Base-by-base conservation (phyloP, 345 rosid genomes). In the Populus davidiana region DNA sequence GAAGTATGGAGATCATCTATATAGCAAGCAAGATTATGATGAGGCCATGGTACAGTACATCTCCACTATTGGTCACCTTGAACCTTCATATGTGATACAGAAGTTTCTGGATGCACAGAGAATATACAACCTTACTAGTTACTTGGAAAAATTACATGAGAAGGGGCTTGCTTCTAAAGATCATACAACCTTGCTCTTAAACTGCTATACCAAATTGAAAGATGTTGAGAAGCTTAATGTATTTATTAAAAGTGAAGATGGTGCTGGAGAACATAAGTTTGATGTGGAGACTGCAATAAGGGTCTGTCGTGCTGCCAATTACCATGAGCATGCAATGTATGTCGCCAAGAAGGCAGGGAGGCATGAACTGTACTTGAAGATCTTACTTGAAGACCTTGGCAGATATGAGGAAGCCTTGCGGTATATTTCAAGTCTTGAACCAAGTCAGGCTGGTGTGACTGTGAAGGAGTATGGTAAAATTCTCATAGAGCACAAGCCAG, bases 151-250 rank as follows among this genome's bases (percentile, higher is more conserved):
- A 75, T 85, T 96, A 79, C 98, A 93, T 79, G 96, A 92, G 90
- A 96, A 96, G 80, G 98, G 99, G 39, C 86, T 96, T 81, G 97
- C 98, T 83, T 96, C 97, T n/a, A 96, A 96, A 84, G 97, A 96
- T 86, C 99, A 96, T 83, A 96, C 99, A 1, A 96, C 99, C 43
- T 93, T 93, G 83, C 90, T 96, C 83, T 85, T 96, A 81, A 93
- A 96, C 84, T 93, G 99, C 84, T 96, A 93, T 79, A 96, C 99
- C 66, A 96, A 93, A 82, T 79, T 96, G 86, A 96, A 96, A 82
- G 99, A 93, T 82, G 97, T 96, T 69, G 98, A 92, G 69, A 96
- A 93, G 89, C 86, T 93, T 77, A 90, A 93, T 79, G 83, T 89
- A n/a, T 96, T 96, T 86, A 86, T 96, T 77, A 96, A 92, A 83